phyloP scores from a whole-genome alignment of 305 asterid species.

The Fraxinus sp. region DNA sequence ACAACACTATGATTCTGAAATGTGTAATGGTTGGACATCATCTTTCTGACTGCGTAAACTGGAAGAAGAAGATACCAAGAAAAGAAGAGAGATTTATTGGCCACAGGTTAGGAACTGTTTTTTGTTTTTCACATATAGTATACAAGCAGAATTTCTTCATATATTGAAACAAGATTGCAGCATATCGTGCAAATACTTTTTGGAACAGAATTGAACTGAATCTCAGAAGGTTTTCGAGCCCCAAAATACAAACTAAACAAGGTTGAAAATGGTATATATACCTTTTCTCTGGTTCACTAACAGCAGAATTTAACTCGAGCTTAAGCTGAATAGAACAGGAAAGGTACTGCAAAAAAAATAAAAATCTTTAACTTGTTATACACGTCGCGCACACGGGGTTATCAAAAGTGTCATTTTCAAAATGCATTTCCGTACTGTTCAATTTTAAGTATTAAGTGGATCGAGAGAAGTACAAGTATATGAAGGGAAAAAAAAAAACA shows the following conservation, averaged over 20 bases:
- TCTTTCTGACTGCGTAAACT: neutral
- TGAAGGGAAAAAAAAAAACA: neutral
- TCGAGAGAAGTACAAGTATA: neutral
- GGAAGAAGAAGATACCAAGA: neutral
- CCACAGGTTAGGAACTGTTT: neutral
- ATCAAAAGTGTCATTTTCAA: neutral
- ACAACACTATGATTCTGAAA: neutral
- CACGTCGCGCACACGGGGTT: neutral
- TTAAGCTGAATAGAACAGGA: conserved; percentile 39
- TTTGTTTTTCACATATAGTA: neutral
- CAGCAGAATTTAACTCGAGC: conserved; percentile 11
- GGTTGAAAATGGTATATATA: conserved; percentile 18
- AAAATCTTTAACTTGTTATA: conserved; percentile 1
- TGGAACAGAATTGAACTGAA: neutral
- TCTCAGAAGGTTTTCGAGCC: neutral
- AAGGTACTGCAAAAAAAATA: conserved; percentile 45
- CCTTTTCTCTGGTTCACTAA: conserved; percentile 22
- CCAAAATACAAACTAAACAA: neutral
- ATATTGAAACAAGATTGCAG: neutral
- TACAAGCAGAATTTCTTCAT: neutral
- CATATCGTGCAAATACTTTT: neutral
- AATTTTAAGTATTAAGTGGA: neutral
- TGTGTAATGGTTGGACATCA: neutral
- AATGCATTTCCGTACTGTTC: no score
- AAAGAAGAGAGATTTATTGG: neutral